Evolutionary conservation across 169 alveolate species (phyloP), one percentile per base, ranked within the genome.

Genomic region (Babesia bovis): DNA sequence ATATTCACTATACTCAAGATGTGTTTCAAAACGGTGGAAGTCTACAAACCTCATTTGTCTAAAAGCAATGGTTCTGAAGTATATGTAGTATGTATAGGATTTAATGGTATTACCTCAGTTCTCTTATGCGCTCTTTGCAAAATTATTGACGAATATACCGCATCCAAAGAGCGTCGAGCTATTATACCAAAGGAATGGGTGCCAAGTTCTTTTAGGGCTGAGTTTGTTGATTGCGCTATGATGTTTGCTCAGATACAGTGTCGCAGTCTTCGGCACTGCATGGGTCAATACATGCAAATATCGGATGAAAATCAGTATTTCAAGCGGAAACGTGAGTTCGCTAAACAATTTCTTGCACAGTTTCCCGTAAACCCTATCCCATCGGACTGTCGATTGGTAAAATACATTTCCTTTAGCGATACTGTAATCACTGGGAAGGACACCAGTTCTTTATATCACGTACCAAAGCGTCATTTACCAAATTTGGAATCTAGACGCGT

Each of bases 91-190:
- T 83, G 92, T 25, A 59, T 87, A 23, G 65, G 79, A 26, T 87
- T 87, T 40, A 86, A 87, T 60, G 93, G 93, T 6, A 85, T 87
- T 28, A 85, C 90, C 21, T 87, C 93, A 13, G 87, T 85, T 38
- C 41, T 87, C 41, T 74, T 87, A 51, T 84, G 81, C 38, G 74
- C 76, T 25, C 76, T 70, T 44, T 87, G 91, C 50, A 79, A 53
- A 63, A 61, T 61, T 66, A 77, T 72, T 26, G 68, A 57, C 70
- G 70, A 65, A 66, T 82, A 68, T 52, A 49, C 59, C 10, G 23
- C 30, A 0, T 23, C 25, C 17, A 32, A 51, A 28, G 83, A 35
- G 30, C 57, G 56, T 32, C 38, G 47, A 35, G 73, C 69, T 47
- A 79, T 83, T 21, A 30, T 83, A 41, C 90, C 76, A 1, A 49